Evolutionary conservation across 345 rosid genomes (phyloP).

Genomic region (Eutrema japonicum): DNA sequence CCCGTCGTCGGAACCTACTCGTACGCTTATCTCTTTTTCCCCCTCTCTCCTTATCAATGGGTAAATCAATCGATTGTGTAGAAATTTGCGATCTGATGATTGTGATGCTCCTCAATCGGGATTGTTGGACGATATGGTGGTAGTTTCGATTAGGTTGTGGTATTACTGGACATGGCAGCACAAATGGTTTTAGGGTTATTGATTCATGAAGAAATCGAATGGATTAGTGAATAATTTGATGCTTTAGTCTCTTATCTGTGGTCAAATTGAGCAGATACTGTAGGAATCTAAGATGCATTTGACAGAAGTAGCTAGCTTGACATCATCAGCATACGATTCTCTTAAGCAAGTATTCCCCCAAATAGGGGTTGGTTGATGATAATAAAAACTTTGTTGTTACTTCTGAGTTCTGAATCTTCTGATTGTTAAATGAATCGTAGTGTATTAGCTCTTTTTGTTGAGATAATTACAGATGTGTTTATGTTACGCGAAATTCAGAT

Average conservation of each 20-base stretch:
- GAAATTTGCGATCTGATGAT: not conserved
- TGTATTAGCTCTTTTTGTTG: conserved; percentile 1
- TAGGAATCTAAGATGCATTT: not conserved
- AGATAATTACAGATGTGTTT: not conserved
- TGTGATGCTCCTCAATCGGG: not conserved
- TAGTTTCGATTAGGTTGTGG: conserved; percentile 3
- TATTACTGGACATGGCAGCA: not conserved
- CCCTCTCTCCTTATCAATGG: not conserved
- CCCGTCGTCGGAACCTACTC: conserved; percentile 71
- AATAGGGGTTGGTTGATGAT: not conserved
- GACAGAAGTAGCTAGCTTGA: conserved; percentile 12
- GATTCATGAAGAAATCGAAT: not conserved
- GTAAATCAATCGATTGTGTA: not conserved
- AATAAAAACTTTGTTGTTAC: not conserved
- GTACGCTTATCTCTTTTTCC: conserved; percentile 40
- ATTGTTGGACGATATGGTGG: not conserved
- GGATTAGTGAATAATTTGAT: not conserved
- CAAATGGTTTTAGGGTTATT: not conserved
- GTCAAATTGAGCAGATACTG: not conserved
- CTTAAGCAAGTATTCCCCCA: not conserved
- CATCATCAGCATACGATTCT: not conserved
- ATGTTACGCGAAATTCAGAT: not conserved
- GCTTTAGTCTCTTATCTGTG: not conserved
- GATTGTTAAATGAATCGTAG: not conserved
- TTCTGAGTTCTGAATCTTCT: not conserved